Base-by-base conservation (phyloP, 352 stramenopile species). In the Halophytophthora batemanensis region DNA sequence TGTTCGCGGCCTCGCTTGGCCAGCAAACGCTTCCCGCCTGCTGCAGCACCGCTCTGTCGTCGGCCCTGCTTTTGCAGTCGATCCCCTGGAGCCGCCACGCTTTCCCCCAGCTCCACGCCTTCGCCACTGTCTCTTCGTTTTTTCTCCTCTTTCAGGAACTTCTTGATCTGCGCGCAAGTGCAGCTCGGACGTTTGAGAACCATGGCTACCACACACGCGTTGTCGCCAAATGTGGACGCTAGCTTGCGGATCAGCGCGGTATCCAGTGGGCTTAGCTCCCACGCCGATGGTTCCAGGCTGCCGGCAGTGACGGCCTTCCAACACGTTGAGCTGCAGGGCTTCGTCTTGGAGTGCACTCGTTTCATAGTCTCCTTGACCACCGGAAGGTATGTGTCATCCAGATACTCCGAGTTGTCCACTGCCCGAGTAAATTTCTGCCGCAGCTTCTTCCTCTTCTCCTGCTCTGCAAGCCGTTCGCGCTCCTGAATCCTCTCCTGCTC, bases 401-500 rank as follows among this genome's bases (percentile, higher is more conserved):
- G 25, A 40, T 90, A 90, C 56, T 90, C 80, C 2, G 74, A 85
- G 14, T 83, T 71, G 31, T 87, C 71, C 5, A 62, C 59, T 2
- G 68, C 59, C 0, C 74, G 66, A 12, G 72, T 64, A 25, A 86
- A 66, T 44, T 65, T 69, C 34, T 74, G 45, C 1, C 67, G 61
- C 17, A 53, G 59, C 31, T 76, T 76, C 25, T 57, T 69, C 43
- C 63, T 53, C 21, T 74, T 72, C 23, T 68, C 56, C 39, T 71
- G 49, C 43, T 77, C 49, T 45, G 53, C 44, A 2, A 62, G 56
- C 19, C 75, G 71, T 36, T 86, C 64, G 12, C 62, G 64, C 48
- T 87, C 71, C 19, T 81, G 48, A 37, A 82, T 72, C 44, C 74
- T 74, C 38, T 90, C 81, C 57, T 92, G 81, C 4, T 69, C 58